Base-by-base conservation (phyloP, 2,329 filamentous ascomycete species). In the Alternaria brassicicola region DNA sequence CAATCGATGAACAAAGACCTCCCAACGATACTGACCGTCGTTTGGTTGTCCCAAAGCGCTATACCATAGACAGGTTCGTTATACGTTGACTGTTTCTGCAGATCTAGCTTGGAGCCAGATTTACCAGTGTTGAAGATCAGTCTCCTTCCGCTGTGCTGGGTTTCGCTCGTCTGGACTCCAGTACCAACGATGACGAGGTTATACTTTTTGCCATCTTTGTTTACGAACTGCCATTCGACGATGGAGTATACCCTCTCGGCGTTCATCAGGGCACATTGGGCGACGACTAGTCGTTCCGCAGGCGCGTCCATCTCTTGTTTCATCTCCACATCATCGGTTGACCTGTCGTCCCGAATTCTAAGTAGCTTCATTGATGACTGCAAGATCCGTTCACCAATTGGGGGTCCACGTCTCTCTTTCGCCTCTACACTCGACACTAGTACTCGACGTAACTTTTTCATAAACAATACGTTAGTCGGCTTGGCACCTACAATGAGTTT, bases 151-250 rank as follows among this genome's bases (percentile, higher is more conserved):
- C 39, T 62, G 26, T 74, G 66, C 23, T 66, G 66, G 4, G 64
- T 67, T 1, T 49, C 12, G 4, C 56, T 57, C 9, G 55, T 43
- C 9, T 51, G 65, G 12, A 74, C 58, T 1, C 72, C 71, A 15
- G 85, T 86, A 4, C 85, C 82, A 10, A 90, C 82, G 13, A 91
- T 80, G 30, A 92, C 79, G 68, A 87, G 89, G 2, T 84, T 81
- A 74, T 88, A 89, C 0, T 77, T 81, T 54, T 83, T 85, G n/a
- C 80, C 81, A 4, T 65, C 58, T 35, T 85, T 81, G 54, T 85
- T 84, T 30, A 79, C 76, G 61, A 85, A 86, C 5, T 80, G 73
- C 90, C 90, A 93, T 60, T 91, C 87, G 1, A 83, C 74, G 7
- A 93, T 73, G 1, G 85, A 82, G 41, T 85, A 80, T 1, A 93